Percentiles rank a stretch among this genome's conserved stretches.
These are phyloP conservation scores for Phyllosticta paracitricarpa DNA, from an alignment of 2,329 filamentous ascomycete species.

Conservation along the genomic window DNA sequence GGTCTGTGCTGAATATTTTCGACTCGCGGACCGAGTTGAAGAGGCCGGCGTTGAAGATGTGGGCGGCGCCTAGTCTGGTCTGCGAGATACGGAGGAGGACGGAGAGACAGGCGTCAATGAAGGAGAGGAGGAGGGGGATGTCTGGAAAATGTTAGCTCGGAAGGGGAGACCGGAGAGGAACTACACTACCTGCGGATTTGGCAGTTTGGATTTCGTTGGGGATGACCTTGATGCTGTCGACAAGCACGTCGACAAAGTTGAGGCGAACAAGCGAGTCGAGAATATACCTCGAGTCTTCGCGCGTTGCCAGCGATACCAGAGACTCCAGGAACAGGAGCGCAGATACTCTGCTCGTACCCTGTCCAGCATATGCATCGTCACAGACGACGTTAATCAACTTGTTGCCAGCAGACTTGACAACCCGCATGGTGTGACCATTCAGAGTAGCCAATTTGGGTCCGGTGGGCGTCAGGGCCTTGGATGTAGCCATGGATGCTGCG, in stretches of 20 bases:
- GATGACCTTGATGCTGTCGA: constrained; percentile 75
- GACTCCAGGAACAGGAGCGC: constrained; percentile 76
- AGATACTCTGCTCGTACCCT: constrained; percentile 71
- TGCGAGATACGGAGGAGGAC: constrained; percentile 78
- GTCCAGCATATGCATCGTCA: constrained; percentile 83
- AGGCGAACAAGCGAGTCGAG: constrained; percentile 71
- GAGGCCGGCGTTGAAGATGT: constrained; percentile 80
- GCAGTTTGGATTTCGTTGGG: constrained; percentile 50
- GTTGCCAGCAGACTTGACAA: constrained; percentile 70
- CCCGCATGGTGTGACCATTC: constrained; percentile 48
- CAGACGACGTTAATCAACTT: constrained; percentile 77
- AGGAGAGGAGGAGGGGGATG: constrained; percentile 45
- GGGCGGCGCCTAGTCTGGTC: constrained; percentile 71
- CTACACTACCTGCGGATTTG: constrained; percentile 18
- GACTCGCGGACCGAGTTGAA: constrained; percentile 74
- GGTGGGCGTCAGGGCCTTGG: background rate
- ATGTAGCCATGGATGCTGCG: background rate
- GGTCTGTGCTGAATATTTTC: constrained; percentile 79
- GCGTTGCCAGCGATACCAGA: constrained; percentile 61
- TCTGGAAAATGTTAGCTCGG: constrained; percentile 29
- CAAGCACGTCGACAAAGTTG: constrained; percentile 83
- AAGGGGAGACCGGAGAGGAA: background rate
- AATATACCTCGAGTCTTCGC: constrained; percentile 62
- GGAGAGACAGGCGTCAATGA: constrained; percentile 66
- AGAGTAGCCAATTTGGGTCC: constrained; percentile 23